phyloP scores from a whole-genome alignment of 352 stramenopile genomes.

The Pythium dissimile region DNA sequence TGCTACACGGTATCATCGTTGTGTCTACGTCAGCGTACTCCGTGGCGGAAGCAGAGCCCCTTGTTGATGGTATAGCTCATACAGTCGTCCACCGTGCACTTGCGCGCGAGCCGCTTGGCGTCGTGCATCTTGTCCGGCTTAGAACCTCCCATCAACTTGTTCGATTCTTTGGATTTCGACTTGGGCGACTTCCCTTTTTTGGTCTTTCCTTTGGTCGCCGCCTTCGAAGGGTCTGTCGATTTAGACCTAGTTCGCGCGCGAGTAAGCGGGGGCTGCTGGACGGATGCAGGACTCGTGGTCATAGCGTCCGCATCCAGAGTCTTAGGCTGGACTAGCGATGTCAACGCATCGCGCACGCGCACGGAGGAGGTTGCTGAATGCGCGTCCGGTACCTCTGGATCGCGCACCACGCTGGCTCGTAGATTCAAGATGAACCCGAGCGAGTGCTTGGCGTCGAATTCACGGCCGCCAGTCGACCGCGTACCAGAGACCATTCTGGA shows the following conservation, averaged over 20 bases:
- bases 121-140: background rate
- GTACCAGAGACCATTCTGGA: background rate
- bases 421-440: background rate
- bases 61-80: constrained; percentile 46
- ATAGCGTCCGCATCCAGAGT: no score
- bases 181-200: background rate
- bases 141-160: background rate
- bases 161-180: background rate
- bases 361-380: no score
- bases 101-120: constrained; percentile 27
- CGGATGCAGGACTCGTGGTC: no score
- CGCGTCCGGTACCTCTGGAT: no score
- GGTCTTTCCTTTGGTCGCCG: background rate
- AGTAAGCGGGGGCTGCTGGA: no score
- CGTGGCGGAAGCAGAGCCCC: constrained; percentile 38
- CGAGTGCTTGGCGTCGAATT: no score
- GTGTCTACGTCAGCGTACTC: constrained; percentile 18
- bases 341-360: no score
- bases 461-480: no score
- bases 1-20: no score
- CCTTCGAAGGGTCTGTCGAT: background rate
- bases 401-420: background rate
- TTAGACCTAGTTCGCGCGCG: no score
- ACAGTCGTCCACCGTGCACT: constrained; percentile 30
- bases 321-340: no score